Evolutionary conservation across 1,284 basidiomycete species (phyloP), one percentile per base, ranked within the genome.

Genomic region (Pisolithus thermaeus): DNA sequence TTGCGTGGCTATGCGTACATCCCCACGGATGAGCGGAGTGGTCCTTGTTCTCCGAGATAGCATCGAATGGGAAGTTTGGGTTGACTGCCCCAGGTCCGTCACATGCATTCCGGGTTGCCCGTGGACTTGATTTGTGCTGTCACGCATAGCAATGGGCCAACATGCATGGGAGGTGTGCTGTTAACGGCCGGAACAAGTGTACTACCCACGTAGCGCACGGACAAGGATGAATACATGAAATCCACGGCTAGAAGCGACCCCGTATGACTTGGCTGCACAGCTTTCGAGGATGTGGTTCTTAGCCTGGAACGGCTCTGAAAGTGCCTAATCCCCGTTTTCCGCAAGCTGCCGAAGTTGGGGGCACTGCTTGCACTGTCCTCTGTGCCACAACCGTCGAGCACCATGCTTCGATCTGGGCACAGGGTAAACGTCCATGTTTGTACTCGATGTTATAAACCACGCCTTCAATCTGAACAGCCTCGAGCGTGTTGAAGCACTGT

Each of bases 221-320:
- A 27, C 76, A 85, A 55, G 78, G 75, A 63, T 83, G 86, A 61
- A 30, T 83, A 85, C 54, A 92, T 80, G 73, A 97, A 99, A 50
- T 96, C 92, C 58, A 84, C 81, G 59, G 82, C 82, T 58, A 98
- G 73, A 43, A 92, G 90, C 25, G 61, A 83, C 80, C 32, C 84
- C 82, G 70, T 97, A 99, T 0, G 91, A 90, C 56, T 81, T 77
- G 44, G 90, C 78, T 1, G 94, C 25, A 43, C 96, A 30, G 84
- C 84, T 57, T 78, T 69, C 60, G 76, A 79, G 70, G 61, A 35
- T 1, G 32, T 41, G 83, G 80, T 8, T 84, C 74, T 40, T 98
- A 78, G 44, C 74, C 71, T 47, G 82, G 80, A 71, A 98, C 94
- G 53, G 87, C 81, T 32, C 37, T 78, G 80, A 50, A 87, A 89